Conservation (phyloP, 2,329 filamentous ascomycete species). For the Leptoxyphium fumago region DNA sequence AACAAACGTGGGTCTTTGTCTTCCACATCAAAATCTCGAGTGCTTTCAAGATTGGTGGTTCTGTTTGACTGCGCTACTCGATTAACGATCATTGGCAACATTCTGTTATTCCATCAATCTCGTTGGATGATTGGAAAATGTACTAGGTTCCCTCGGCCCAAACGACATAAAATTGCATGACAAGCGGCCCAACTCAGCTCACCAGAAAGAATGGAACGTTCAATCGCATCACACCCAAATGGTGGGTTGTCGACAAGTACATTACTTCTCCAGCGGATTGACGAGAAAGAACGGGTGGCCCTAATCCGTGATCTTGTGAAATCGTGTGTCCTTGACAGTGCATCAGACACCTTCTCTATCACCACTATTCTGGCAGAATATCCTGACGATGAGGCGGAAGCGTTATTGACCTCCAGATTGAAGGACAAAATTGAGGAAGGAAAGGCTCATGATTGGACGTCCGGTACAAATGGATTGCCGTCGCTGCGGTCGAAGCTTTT, state of each 20-base stretch:
- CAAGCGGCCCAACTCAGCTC: too few species aligned
- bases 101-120: too few species aligned
- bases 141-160: too few species aligned
- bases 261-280: neutral
- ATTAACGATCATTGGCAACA: too few species aligned
- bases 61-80: too few species aligned
- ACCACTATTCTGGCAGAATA: neutral
- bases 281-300: neutral
- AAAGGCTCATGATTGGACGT: neutral
- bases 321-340: neutral
- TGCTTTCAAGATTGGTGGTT: too few species aligned
- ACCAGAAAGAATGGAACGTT: neutral
- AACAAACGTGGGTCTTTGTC: too few species aligned
- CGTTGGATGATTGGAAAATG: too few species aligned
- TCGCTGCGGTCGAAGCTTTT: neutral
- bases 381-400: neutral
- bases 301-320: neutral
- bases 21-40: too few species aligned
- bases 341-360: neutral
- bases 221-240: neutral
- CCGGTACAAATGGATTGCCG: neutral
- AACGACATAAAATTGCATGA: too few species aligned
- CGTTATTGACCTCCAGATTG: neutral
- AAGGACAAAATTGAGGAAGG: neutral
- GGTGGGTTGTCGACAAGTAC: neutral